These are phyloP conservation scores for Cryphonectria carpinicola DNA, from an alignment of 2,329 filamentous ascomycete species.

Conservation along the genomic window DNA sequence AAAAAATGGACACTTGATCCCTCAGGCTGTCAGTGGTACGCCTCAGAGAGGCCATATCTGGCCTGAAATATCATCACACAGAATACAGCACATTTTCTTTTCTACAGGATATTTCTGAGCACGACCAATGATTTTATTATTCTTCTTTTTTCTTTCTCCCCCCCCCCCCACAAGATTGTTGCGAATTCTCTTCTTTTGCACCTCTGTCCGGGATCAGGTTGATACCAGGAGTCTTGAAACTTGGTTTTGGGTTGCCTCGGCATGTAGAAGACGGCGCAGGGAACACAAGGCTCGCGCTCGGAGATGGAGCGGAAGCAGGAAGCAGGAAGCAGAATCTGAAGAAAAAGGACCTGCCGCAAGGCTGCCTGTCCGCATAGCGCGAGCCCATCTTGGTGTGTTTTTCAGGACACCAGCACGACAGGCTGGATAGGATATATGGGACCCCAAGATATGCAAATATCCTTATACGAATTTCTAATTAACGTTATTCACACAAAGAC, in stretches of 20 bases:
- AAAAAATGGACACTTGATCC: too few relatives aligned
- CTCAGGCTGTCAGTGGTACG: not conserved
- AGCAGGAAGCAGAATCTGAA: not conserved
- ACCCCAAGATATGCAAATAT: conserved; percentile 4
- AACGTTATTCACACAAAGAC: not conserved
- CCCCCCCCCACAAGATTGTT: not conserved
- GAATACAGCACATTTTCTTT: not conserved
- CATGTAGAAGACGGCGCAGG: conserved; percentile 7
- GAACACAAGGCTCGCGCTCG: not conserved
- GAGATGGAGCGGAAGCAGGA: not conserved
- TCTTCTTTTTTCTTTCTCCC: not conserved
- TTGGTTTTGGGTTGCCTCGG: not conserved
- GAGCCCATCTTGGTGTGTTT: not conserved
- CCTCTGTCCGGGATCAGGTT: not conserved
- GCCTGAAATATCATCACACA: not conserved
- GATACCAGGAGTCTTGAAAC: conserved; percentile 15
- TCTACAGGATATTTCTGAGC: not conserved
- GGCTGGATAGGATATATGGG: not conserved
- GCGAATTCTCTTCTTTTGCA: not conserved
- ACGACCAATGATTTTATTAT: not conserved
- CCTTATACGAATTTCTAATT: not conserved
- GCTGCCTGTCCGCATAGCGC: not conserved
- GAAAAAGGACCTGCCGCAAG: conserved; percentile 7
- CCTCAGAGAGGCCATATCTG: not conserved
- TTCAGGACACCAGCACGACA: not conserved